Percentiles rank a stretch among this genome's conserved stretches.
Conservation (phyloP, 169 alveolate species). For the Cyclospora cayetanensis region DNA sequence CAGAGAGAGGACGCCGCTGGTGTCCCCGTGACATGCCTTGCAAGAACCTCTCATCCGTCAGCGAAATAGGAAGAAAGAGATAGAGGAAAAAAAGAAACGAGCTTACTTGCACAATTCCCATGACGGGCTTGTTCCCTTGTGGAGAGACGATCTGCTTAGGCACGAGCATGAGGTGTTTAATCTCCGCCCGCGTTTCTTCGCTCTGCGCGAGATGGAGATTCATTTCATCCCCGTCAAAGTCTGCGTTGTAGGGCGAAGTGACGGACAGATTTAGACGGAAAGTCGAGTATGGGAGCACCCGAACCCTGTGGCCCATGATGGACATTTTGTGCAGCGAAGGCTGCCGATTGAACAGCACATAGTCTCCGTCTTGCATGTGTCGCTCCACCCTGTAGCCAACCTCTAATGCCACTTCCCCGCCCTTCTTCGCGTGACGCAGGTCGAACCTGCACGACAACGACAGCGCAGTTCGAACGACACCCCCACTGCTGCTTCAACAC, state of each 20-base stretch:
- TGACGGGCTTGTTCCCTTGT: conserved; percentile 99
- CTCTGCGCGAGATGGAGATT: conserved; percentile 99
- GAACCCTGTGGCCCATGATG: conserved; percentile 99
- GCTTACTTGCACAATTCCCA: conserved; percentile 96
- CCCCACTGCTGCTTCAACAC: no score
- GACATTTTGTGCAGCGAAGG: conserved; percentile 99
- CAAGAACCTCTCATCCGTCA: no score
- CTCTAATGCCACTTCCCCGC: conserved; percentile 92
- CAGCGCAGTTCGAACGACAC: no score
- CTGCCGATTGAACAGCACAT: conserved; percentile 98
- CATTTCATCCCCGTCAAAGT: conserved; percentile 99
- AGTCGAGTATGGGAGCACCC: conserved; percentile 98
- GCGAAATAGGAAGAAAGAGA: not conserved
- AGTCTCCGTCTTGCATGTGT: conserved; percentile 98
- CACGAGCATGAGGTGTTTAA: conserved; percentile 98
- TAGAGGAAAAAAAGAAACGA: not conserved
- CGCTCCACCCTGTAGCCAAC: conserved; percentile 98
- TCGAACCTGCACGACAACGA: conserved; percentile 65
- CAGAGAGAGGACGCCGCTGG: no score
- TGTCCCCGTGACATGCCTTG: no score
- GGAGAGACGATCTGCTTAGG: conserved; percentile 99
- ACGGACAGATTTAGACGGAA: conserved; percentile 98
- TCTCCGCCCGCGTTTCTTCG: conserved; percentile 98
- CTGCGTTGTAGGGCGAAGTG: conserved; percentile 99
- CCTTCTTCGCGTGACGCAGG: conserved; percentile 74